Evolutionary conservation across 306 rosid genomes (phyloP).

Genomic region (Vigna nakashimae): DNA sequence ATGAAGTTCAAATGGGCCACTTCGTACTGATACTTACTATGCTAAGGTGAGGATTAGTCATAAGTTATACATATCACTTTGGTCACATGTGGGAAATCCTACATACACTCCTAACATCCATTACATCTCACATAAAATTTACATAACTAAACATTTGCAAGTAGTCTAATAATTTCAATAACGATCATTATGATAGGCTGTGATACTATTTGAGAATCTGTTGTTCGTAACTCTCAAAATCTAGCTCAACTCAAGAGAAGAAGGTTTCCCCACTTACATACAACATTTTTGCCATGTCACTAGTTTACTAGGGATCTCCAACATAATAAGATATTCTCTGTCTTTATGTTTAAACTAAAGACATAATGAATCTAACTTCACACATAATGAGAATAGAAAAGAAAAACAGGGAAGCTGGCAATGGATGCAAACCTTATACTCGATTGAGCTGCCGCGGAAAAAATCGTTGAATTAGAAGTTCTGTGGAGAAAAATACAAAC

Average conservation of each 20-base stretch:
- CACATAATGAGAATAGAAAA: slow-evolving; percentile 8
- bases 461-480: slow-evolving; percentile 50
- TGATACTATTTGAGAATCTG: neutral
- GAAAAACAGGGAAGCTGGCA: slow-evolving; percentile 11
- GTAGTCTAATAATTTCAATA: neutral
- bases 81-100: neutral
- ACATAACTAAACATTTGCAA: neutral
- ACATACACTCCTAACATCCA: neutral
- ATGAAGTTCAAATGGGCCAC: slow-evolving; percentile 29
- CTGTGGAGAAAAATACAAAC: slow-evolving; percentile 50
- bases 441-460: slow-evolving; percentile 48
- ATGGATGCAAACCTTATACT: slow-evolving; percentile 65
- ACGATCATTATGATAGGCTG: neutral
- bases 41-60: neutral
- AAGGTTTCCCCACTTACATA: neutral
- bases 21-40: slow-evolving; percentile 21
- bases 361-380: slow-evolving; percentile 8
- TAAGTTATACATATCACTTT: neutral
- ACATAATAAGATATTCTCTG: slow-evolving; percentile 8
- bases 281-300: neutral
- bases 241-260: neutral
- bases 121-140: neutral
- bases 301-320: neutral
- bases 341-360: neutral
- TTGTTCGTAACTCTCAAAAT: neutral